These are phyloP conservation scores for Penicillium samsonianum DNA, from an alignment of 495 filamentous ascomycete species.

Conservation along the genomic window DNA sequence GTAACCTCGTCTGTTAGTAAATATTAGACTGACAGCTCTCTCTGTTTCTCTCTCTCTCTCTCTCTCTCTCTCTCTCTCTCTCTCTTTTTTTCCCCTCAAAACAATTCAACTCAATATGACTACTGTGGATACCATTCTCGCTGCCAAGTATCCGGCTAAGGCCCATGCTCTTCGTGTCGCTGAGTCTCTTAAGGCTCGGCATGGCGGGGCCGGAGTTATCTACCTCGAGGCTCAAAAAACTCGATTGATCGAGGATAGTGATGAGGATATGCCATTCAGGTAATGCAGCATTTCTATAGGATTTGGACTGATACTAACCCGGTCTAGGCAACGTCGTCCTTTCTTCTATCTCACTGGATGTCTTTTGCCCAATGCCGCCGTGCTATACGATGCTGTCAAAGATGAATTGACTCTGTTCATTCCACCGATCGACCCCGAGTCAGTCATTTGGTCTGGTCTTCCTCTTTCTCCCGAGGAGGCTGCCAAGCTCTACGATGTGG, in stretches of 20 bases:
- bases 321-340: constrained; percentile 69
- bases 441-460: constrained; percentile 94
- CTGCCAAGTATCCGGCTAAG: constrained; percentile 94
- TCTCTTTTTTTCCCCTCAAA: not conserved
- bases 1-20: constrained; percentile 4
- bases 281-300: constrained; percentile 36
- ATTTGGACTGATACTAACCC: constrained; percentile 8
- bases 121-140: constrained; percentile 48
- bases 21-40: not conserved
- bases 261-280: constrained; percentile 76
- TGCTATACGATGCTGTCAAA: constrained; percentile 75
- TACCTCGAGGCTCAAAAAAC: constrained; percentile 88
- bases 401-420: constrained; percentile 85
- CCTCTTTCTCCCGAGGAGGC: constrained; percentile 78
- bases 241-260: constrained; percentile 77
- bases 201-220: constrained; percentile 48
- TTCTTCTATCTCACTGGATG: constrained; percentile 97
- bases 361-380: constrained; percentile 74
- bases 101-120: constrained; percentile 30
- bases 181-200: constrained; percentile 58
- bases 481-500: constrained; percentile 75
- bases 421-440: constrained; percentile 81
- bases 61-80: not conserved
- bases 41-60: not conserved
- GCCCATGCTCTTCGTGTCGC: constrained; percentile 80